A percentile compares a stretch with the other conserved stretches of the same genome.
Conservation (phyloP, 2,329 filamentous ascomycete species). For the Diaporthe humulicola region DNA sequence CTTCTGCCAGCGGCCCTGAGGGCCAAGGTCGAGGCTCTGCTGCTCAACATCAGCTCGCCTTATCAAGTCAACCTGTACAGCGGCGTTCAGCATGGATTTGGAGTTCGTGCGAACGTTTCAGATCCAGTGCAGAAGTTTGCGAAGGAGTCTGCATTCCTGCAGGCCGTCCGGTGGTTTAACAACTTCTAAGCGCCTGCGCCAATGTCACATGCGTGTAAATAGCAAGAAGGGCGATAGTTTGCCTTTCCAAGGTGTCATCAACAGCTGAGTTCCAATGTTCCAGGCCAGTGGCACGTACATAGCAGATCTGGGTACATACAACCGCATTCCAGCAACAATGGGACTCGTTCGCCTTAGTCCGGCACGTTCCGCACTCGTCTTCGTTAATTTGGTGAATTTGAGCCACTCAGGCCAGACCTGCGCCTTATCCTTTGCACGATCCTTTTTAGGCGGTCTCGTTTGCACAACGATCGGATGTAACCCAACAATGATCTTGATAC, state of each 20-base stretch:
- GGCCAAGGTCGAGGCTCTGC: constrained; percentile 19
- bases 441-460: not conserved
- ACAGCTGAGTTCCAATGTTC: not conserved
- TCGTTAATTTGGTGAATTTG: too few species aligned
- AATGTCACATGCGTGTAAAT: not conserved
- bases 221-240: not conserved
- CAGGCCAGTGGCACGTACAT: not conserved
- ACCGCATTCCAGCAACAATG: not conserved
- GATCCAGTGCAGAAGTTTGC: constrained; percentile 34
- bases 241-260: not conserved
- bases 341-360: not conserved
- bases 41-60: constrained; percentile 34
- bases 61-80: constrained; percentile 30
- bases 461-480: constrained; percentile 11
- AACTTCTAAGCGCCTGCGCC: not conserved
- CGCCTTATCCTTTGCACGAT: not conserved
- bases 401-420: not conserved
- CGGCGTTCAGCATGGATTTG: constrained; percentile 34
- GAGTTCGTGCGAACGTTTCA: constrained; percentile 32
- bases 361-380: not conserved
- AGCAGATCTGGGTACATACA: not conserved
- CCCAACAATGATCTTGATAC: not conserved
- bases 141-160: constrained; percentile 36
- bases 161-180: constrained; percentile 37
- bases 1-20: constrained; percentile 21